Percentiles rank a stretch among this genome's conserved stretches.
Conservation (phyloP, 306 rosid species). For the Calophaca sinica region DNA sequence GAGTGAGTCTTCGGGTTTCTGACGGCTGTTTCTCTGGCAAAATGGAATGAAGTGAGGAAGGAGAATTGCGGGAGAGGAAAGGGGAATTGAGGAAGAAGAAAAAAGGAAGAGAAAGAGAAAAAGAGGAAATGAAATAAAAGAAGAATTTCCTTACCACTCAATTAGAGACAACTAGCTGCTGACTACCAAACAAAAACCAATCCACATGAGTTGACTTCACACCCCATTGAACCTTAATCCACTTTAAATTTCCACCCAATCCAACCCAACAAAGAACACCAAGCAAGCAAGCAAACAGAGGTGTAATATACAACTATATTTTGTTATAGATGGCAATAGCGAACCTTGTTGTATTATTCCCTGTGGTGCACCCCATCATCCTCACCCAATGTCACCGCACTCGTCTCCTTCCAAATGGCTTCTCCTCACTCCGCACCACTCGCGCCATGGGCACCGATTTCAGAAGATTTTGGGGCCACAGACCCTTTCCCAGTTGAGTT, state of each 20-base stretch:
- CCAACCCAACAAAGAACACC: slow-evolving; percentile 1
- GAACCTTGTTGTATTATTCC: slow-evolving; percentile 20
- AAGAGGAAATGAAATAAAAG: too few relatives aligned
- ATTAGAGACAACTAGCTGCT: too few relatives aligned
- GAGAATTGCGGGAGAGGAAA: too few relatives aligned
- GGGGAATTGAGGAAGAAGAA: too few relatives aligned
- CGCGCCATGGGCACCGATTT: slow-evolving; percentile 35
- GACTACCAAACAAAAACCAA: background rate
- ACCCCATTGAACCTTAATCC: background rate
- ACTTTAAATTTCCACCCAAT: too few relatives aligned
- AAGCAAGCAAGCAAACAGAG: background rate
- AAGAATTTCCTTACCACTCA: too few relatives aligned
- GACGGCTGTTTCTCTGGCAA: too few relatives aligned
- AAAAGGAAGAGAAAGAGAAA: too few relatives aligned
- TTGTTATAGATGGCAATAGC: slow-evolving; percentile 45
- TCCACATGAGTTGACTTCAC: background rate
- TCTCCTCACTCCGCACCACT: slow-evolving; percentile 10
- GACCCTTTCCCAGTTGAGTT: slow-evolving; percentile 93
- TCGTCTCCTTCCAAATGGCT: background rate
- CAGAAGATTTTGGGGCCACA: slow-evolving; percentile 84
- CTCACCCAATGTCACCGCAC: background rate
- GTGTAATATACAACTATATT: too few relatives aligned
- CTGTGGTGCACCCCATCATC: background rate
- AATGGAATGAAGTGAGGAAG: too few relatives aligned
- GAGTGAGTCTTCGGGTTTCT: too few relatives aligned